Conservation (phyloP, 257 asterid species). For the Coffea canephora region DNA sequence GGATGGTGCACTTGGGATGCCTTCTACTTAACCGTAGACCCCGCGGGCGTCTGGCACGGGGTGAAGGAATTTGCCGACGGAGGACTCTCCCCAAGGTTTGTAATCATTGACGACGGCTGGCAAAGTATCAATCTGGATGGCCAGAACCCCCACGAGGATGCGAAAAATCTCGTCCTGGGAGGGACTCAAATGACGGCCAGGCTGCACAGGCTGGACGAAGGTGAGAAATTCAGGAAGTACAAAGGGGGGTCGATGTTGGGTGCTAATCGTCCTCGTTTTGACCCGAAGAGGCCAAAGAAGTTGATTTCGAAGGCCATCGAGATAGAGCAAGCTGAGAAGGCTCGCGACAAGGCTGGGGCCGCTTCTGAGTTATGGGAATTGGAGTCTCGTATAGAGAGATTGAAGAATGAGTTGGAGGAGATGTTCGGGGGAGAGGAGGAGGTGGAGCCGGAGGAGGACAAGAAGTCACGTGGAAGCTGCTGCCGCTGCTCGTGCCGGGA, state of each 20-base stretch:
- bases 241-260: slow-evolving; percentile 46
- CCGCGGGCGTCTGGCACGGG: slow-evolving; percentile 52
- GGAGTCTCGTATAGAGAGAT: slow-evolving; percentile 30
- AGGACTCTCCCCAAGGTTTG: slow-evolving; percentile 53
- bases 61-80: slow-evolving; percentile 56
- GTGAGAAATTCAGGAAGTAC: slow-evolving; percentile 59
- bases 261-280: slow-evolving; percentile 37
- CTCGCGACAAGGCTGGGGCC: slow-evolving; percentile 45
- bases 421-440: slow-evolving; percentile 38
- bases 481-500: neutral
- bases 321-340: slow-evolving; percentile 62
- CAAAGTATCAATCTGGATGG: slow-evolving; percentile 58
- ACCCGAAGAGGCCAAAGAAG: slow-evolving; percentile 58
- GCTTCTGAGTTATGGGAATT: slow-evolving; percentile 31
- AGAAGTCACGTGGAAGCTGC: slow-evolving; percentile 14
- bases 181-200: slow-evolving; percentile 76
- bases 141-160: slow-evolving; percentile 43
- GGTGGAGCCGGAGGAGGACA: slow-evolving; percentile 12
- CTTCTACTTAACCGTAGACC: slow-evolving; percentile 55
- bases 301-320: slow-evolving; percentile 69
- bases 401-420: slow-evolving; percentile 39
- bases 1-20: slow-evolving; percentile 96
- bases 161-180: slow-evolving; percentile 55
- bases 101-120: slow-evolving; percentile 82
- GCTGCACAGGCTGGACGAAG: slow-evolving; percentile 60